Conservation (phyloP, 768 basidiomycete species). For the Stropharia rugosoannulata region DNA sequence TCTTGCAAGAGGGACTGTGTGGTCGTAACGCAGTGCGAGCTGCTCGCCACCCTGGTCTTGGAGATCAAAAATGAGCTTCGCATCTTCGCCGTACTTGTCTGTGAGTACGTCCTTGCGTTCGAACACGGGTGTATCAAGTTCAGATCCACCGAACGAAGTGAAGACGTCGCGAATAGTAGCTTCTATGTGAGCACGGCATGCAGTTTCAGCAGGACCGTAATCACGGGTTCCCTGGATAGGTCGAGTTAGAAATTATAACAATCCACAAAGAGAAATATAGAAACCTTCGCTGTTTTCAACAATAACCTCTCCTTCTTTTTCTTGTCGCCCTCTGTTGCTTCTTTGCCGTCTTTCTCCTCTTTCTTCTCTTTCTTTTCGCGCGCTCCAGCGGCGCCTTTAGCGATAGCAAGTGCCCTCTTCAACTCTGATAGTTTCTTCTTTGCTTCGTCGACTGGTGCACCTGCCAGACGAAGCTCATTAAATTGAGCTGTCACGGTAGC, state of each 20-base stretch:
- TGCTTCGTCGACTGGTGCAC: conserved; percentile 61
- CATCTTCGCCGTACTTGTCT: conserved; percentile 97
- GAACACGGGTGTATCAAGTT: conserved; percentile 97
- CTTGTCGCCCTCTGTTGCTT: conserved; percentile 42
- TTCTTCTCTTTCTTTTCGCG: conserved; percentile 40
- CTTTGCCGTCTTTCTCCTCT: conserved; percentile 56
- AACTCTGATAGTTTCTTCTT: conserved; percentile 72
- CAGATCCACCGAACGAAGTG: conserved; percentile 83
- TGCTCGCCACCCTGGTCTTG: conserved; percentile 98
- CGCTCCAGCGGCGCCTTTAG: conserved; percentile 36
- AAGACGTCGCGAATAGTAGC: conserved; percentile 85
- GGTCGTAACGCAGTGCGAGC: conserved; percentile 91
- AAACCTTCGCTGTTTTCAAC: conserved; percentile 93
- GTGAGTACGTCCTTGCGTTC: conserved; percentile 95
- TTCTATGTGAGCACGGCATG: conserved; percentile 89
- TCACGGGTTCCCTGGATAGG: conserved; percentile 83
- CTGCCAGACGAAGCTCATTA: conserved; percentile 55
- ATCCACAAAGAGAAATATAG: conserved; percentile 20
- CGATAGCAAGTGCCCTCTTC: conserved; percentile 52
- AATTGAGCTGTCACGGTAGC: conserved; percentile 53
- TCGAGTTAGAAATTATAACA: conserved; percentile 7
- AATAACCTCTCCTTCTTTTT: conserved; percentile 72
- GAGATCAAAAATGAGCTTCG: conserved; percentile 96
- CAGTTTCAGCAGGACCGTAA: conserved; percentile 90
- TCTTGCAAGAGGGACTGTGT: conserved; percentile 95